Conservation (phyloP, 805 yeast genomes). For the Suhomyces vadensis region DNA sequence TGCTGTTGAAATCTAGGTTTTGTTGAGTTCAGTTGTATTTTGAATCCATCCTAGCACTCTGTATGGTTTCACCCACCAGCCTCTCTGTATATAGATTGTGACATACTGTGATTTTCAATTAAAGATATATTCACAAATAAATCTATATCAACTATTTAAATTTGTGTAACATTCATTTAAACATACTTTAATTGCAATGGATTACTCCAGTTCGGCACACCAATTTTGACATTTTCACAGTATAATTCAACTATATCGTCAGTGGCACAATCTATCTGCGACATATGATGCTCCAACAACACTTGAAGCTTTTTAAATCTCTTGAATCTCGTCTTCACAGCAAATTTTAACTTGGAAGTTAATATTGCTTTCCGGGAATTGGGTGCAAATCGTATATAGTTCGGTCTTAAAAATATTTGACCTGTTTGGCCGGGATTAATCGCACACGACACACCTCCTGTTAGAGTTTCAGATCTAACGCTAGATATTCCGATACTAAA, state of each 20-base stretch:
- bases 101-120: too few relatives aligned
- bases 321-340: not conserved
- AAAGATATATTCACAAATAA: too few relatives aligned
- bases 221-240: conserved; percentile 19
- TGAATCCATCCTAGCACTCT: too few relatives aligned
- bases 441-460: not conserved
- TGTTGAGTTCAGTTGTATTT: not conserved
- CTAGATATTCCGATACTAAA: not conserved
- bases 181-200: conserved; percentile 20
- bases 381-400: conserved; percentile 1
- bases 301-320: not conserved
- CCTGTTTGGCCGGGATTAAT: not conserved
- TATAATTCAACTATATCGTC: conserved; percentile 22
- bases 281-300: not conserved
- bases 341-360: not conserved
- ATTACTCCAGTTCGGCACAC: conserved; percentile 20
- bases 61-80: too few relatives aligned
- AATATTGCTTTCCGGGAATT: not conserved
- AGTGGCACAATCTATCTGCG: conserved; percentile 22
- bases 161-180: not conserved
- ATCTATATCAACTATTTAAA: too few relatives aligned
- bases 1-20: conserved; percentile 25
- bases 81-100: too few relatives aligned
- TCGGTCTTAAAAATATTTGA: not conserved
- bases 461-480: not conserved